A percentile compares a stretch with the other conserved stretches of the same genome.
Evolutionary conservation across 371 early-diverging fungal species (phyloP).

Genomic region (Syncephalastrum contaminatum): DNA sequence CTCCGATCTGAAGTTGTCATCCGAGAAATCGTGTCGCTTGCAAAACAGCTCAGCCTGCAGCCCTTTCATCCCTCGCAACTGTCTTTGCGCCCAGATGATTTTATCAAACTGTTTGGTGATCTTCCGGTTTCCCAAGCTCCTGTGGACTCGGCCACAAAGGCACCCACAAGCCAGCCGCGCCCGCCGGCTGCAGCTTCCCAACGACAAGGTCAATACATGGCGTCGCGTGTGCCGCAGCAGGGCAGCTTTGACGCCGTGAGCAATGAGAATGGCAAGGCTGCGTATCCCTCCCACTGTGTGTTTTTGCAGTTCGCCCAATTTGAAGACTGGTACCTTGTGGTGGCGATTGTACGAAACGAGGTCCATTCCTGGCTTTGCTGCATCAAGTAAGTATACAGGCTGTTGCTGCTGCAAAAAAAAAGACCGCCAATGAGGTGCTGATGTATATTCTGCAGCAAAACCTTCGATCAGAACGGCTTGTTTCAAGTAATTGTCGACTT

Average conservation of each 20-base stretch:
- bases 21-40: slow-evolving; percentile 47
- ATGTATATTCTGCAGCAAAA: slow-evolving; percentile 22
- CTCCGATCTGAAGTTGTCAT: slow-evolving; percentile 49
- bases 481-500: slow-evolving; percentile 39
- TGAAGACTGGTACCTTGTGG: slow-evolving; percentile 49
- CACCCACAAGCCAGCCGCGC: not conserved
- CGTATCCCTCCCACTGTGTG: slow-evolving; percentile 45
- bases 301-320: slow-evolving; percentile 51
- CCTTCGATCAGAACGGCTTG: slow-evolving; percentile 31
- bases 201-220: not conserved
- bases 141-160: not conserved
- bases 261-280: slow-evolving; percentile 6
- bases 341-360: slow-evolving; percentile 41
- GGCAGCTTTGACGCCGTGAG: not conserved
- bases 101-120: slow-evolving; percentile 40
- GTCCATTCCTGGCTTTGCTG: slow-evolving; percentile 48
- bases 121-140: slow-evolving; percentile 12
- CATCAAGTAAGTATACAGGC: slow-evolving; percentile 28
- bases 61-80: slow-evolving; percentile 47
- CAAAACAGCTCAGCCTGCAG: slow-evolving; percentile 45
- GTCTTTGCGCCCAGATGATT: slow-evolving; percentile 41
- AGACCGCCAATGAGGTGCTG: not conserved
- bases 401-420: not conserved
- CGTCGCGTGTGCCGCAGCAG: not conserved
- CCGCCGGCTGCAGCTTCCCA: not conserved